Base-by-base conservation (phyloP, 345 rosid genomes). In the Brassica carinata region DNA sequence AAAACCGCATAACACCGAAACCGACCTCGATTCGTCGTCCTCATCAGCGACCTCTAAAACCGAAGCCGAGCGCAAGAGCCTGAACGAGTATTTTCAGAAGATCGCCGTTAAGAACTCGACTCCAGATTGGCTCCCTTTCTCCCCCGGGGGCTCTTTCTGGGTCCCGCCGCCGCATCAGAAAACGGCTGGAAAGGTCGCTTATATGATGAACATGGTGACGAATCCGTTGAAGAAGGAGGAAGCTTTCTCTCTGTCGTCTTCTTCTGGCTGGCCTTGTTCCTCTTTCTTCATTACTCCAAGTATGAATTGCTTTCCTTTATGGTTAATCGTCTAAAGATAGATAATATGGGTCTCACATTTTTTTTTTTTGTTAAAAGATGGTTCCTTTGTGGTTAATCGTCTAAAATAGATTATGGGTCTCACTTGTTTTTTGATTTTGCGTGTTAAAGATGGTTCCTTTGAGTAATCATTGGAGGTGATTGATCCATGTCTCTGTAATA, bases 81-180 rank as follows among this genome's bases (percentile, higher is more conserved):
- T 88, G 7, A 85, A 86, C 76, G 87, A 84, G 1, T 72, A 84
- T 45, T 65, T 88, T 34, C 71, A 85, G 5, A 81, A 81, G 58
- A 53, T 83, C 64, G 66, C 78, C 17, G 85, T 88, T 27, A 82
- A 78, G 33, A 85, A 82, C 8, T 83, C 88, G 14, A 69, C 88
- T 5, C 88, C 91, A 0, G 85, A 85, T 72, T 88, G 89, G 89
- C 86, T 88, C 2, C 87, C 88, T 63, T 83, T 88, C 55, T 38
- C 85, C 0, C 88, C 88, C 4, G 91, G 88, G 1, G 77, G 85
- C 8, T 88, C 90, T 36, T 88, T 86, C 58, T 85, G 87, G 86
- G 91, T 88, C 71, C 88, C 89, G 0, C 88, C 88, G 0, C 86
- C 83, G 0, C 79, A 23, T 63, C 67, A 73, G 13, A 75, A 51